Evolutionary conservation across 148 eudicot species (phyloP).

Genomic region (Polygonum aviculare): DNA sequence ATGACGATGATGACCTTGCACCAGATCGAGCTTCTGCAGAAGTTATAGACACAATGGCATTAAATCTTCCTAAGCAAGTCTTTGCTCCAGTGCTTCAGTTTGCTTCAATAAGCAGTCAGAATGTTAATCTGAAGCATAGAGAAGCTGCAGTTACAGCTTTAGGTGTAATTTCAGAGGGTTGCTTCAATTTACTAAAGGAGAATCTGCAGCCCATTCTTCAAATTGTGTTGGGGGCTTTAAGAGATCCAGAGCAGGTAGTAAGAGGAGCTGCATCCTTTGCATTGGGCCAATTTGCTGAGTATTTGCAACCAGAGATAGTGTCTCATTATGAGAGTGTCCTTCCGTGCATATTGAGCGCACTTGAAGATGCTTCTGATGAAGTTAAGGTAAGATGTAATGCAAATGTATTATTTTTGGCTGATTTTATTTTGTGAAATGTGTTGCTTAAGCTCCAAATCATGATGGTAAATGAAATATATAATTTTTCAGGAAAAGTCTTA

Average conservation of each 20-base stretch:
- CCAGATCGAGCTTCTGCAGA: conserved; percentile 96
- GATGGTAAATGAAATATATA: conserved; percentile 9
- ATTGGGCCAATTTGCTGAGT: conserved; percentile 87
- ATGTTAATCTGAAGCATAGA: conserved; percentile 67
- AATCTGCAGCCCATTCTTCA: conserved; percentile 68
- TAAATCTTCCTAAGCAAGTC: conserved; percentile 75
- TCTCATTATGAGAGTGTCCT: conserved; percentile 83
- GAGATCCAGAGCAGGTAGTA: conserved; percentile 94
- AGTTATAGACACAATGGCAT: conserved; percentile 94
- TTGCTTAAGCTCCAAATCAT: conserved; percentile 4
- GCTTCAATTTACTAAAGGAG: conserved; percentile 65
- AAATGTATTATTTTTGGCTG: background rate
- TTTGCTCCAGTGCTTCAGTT: conserved; percentile 75
- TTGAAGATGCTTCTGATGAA: conserved; percentile 87
- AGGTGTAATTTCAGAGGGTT: conserved; percentile 88
- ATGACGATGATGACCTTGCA: conserved; percentile 86
- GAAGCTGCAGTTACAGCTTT: conserved; percentile 89
- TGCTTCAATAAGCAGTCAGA: conserved; percentile 69
- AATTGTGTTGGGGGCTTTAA: conserved; percentile 78
- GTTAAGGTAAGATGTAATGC: conserved; percentile 51
- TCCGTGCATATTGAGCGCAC: conserved; percentile 74
- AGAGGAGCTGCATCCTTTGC: conserved; percentile 97
- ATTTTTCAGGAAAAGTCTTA: conserved; percentile 82
- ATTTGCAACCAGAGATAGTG: conserved; percentile 94
- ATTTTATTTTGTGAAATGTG: background rate